Percentiles rank a stretch among this genome's conserved stretches.
These are phyloP conservation scores for Aphelidium insulamus DNA, from an alignment of 371 early-diverging fungal genomes.

Conservation along the genomic window DNA sequence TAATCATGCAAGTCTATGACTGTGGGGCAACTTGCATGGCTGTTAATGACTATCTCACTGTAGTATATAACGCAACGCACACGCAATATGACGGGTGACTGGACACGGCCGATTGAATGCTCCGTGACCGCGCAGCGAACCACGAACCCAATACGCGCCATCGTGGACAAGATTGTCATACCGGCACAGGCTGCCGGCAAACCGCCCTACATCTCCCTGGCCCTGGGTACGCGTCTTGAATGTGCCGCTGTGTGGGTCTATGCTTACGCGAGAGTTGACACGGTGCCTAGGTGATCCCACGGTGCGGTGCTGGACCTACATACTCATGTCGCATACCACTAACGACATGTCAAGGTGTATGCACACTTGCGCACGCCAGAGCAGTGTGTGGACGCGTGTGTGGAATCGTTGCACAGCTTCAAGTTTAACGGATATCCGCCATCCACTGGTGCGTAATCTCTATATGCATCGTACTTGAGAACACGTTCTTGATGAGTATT, in stretches of 20 bases:
- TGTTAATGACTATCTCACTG: too few species aligned
- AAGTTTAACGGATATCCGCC: constrained; percentile 67
- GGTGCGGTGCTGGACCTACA: too few species aligned
- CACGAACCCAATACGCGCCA: constrained; percentile 66
- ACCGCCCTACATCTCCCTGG: constrained; percentile 49
- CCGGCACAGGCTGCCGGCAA: constrained; percentile 42
- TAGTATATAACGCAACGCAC: too few species aligned
- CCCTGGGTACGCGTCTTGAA: constrained; percentile 26
- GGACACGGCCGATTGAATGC: too few species aligned
- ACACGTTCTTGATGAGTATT: neutral
- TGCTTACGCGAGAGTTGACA: neutral
- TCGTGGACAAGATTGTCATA: constrained; percentile 51
- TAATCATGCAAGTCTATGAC: too few species aligned
- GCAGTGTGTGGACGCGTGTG: constrained; percentile 38
- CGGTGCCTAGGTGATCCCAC: too few species aligned
- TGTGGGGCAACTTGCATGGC: too few species aligned
- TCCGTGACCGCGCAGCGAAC: constrained; percentile 46
- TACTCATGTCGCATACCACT: neutral
- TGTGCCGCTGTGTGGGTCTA: neutral
- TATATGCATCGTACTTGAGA: neutral
- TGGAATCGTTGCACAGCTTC: constrained; percentile 32
- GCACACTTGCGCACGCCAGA: constrained; percentile 67
- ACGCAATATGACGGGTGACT: too few species aligned
- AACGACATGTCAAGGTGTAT: constrained; percentile 72
- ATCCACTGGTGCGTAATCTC: constrained; percentile 36